Base-by-base conservation (phyloP, 2,329 filamentous ascomycete genomes). In the Alternaria sp. region DNA sequence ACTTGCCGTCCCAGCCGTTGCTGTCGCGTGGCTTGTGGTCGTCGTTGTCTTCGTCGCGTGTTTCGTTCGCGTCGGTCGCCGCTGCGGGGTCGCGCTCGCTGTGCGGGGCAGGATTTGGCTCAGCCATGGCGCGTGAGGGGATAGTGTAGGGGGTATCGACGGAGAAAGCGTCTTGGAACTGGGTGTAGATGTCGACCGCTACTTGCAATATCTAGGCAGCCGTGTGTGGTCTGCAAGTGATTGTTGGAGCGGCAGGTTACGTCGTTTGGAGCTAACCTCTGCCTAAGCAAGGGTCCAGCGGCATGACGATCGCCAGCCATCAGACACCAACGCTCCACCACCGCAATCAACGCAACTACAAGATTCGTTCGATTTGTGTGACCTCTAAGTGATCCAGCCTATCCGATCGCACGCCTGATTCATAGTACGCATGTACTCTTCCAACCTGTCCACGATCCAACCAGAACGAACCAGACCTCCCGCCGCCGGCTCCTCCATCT, bases 1-100 rank as follows among this genome's bases (percentile, higher is more conserved):
- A 85, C 82, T 95, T 95, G 67, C 92, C 92, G 79, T 95, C 92
- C 92, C 92, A 95, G 65, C 92, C 92, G 73, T 81, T 82, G 69
- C 79, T 81, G 54, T 82, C 77, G 58, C 76, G 61, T 37, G 77
- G 78, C 41, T 70, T 75, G 63, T 76, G 68, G 51, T 74, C 73
- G 25, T 75, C 71, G 14, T 63, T 67, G 28, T 74, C 68, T n/a
- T 70, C 57, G 41, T 75, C 64, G 56, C 58, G 68, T 53, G 65
- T 60, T 15, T 60, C 67, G 55, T 56, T 65, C 45, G 65, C 64
- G 64, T 68, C 58, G 37, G 64, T 30, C 33, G 67, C 54, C 21
- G 64, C 64, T 21, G 73, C 69, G 72, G 72, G 70, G 75, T 77
- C 72, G 58, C 69, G 63, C 56, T 71, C 66, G 59, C 47, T 57